phyloP scores from a whole-genome alignment of 495 filamentous ascomycete species.

The Apodospora peruviana region DNA sequence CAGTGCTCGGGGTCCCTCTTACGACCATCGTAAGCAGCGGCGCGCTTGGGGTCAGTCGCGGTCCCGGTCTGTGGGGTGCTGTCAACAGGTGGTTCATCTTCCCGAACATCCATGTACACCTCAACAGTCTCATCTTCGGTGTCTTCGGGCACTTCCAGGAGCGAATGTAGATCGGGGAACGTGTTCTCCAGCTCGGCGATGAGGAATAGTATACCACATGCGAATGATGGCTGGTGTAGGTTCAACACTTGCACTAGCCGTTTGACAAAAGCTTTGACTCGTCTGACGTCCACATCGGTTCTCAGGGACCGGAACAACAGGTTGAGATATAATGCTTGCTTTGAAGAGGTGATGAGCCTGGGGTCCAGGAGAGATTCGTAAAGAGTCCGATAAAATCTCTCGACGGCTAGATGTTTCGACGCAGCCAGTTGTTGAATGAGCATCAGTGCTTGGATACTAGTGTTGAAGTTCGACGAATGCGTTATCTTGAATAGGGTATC shows the following conservation, averaged over 20 bases:
- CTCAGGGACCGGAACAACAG: constrained; percentile 82
- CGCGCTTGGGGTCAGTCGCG: neutral
- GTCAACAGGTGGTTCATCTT: constrained; percentile 59
- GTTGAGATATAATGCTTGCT: constrained; percentile 92
- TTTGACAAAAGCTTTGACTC: constrained; percentile 93
- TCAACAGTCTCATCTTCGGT: constrained; percentile 41
- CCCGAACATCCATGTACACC: constrained; percentile 57
- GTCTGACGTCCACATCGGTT: constrained; percentile 75
- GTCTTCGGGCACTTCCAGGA: constrained; percentile 67
- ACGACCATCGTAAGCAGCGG: constrained; percentile 65
- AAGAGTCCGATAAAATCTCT: constrained; percentile 89
- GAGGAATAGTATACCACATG: constrained; percentile 83
- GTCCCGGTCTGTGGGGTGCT: constrained; percentile 3
- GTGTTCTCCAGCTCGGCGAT: constrained; percentile 71
- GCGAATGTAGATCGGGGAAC: constrained; percentile 66
- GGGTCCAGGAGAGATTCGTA: constrained; percentile 94
- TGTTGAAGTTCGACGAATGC: constrained; percentile 98
- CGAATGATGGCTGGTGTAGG: constrained; percentile 87
- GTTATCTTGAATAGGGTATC: constrained; percentile 92
- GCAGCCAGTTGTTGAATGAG: constrained; percentile 87
- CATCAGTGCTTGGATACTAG: constrained; percentile 91
- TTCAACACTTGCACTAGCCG: constrained; percentile 79
- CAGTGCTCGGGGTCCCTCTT: constrained; percentile 89
- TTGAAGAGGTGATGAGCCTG: constrained; percentile 80
- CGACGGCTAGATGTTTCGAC: constrained; percentile 67